phyloP scores from a whole-genome alignment of 2,329 filamentous ascomycete species.

The Paracorniculantispora psalliotae region DNA sequence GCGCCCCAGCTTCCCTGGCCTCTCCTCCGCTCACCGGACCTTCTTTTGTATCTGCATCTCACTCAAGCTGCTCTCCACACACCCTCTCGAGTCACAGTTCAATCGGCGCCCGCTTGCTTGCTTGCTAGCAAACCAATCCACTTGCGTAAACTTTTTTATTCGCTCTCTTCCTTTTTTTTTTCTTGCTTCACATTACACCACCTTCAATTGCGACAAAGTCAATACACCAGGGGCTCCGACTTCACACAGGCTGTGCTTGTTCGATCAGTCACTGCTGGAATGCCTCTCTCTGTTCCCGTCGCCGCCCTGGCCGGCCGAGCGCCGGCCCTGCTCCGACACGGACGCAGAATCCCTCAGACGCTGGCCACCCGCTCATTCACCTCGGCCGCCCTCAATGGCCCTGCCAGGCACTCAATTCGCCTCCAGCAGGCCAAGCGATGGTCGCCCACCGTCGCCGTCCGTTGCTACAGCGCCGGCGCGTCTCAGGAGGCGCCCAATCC shows the following conservation, averaged over 20 bases:
- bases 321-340: conserved; percentile 53
- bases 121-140: neutral
- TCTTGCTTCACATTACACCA: neutral
- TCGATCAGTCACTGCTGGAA: conserved; percentile 21
- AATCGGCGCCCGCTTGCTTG: neutral
- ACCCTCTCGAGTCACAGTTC: conserved; percentile 9
- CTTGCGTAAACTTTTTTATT: neutral
- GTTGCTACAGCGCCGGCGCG: conserved; percentile 37
- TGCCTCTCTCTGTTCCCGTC: conserved; percentile 36
- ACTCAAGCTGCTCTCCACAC: conserved; percentile 5
- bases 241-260: neutral
- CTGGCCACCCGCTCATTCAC: conserved; percentile 42
- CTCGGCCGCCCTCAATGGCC: conserved; percentile 27
- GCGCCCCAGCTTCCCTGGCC: neutral
- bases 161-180: neutral
- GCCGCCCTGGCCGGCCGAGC: conserved; percentile 49
- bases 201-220: neutral
- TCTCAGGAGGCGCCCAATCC: conserved; percentile 71
- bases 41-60: conserved; percentile 7
- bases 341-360: conserved; percentile 43
- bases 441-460: conserved; percentile 42
- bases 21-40: conserved; percentile 10
- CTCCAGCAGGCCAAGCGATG: conserved; percentile 38
- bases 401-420: conserved; percentile 30
- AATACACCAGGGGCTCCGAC: neutral